Evolutionary conservation across 2,329 filamentous ascomycete genomes (phyloP), one percentile per base, ranked within the genome.

Genomic region (Talaromyces marneffei): DNA sequence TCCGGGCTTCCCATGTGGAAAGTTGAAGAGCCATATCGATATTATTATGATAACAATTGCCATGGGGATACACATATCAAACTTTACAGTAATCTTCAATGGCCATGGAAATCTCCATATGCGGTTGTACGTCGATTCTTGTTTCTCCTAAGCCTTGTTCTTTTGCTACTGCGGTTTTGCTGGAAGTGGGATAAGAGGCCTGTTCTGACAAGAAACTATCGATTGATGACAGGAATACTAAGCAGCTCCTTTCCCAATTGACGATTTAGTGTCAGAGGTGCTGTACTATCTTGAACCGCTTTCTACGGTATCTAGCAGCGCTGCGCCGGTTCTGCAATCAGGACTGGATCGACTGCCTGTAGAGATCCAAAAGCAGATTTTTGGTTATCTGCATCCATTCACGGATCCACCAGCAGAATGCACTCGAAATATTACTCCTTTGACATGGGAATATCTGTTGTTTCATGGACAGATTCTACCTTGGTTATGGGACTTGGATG

Each of bases 401-500:
- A 57, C 27, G 16, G 16, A 44, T 31, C 35, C 27, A 31, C 5
- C 54, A 44, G 18, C 12, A 2, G 23, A 57, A 25, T 57, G 54
- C 37, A 57, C 54, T 33, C 54, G 54, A n/a, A 12, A 27, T 16
- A 31, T 57, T 33, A 12, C 54, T 4, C 54, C 54, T 39, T 57
- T 20, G 5, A 39, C 14, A n/a, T 57, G 54, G 54, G 42, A 57
- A 42, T 6, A 40, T 12, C 54, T 57, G 20, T 20, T 57, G 8
- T 57, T 57, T 31, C 33, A 57, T 2, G 37, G 20, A n/a, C 20
- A 57, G 25, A 40, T 57, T 9, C 23, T 57, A 39, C 54, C 54
- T 39, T 57, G 54, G 54, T n/a, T 57, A 31, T 57, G 54, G 54
- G 54, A 57, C 14, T 44, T 57, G 37, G n/a, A 18, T 12, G 29